Conservation (phyloP, 306 rosid species). For the Cucumis hystrix region DNA sequence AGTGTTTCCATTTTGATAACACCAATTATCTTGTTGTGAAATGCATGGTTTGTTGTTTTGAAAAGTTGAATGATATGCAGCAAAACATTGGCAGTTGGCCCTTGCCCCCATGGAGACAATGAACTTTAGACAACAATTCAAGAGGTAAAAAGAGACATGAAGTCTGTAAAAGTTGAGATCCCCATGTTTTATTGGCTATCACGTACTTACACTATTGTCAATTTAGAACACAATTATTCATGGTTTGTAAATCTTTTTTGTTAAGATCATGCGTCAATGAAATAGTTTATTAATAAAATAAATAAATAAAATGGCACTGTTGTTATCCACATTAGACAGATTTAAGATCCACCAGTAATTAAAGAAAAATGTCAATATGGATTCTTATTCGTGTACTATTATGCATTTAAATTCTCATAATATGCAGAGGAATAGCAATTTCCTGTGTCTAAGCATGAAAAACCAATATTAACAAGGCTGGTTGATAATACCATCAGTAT, state of each 20-base stretch:
- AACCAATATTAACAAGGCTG: neutral
- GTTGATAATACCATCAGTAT: slow-evolving; percentile 55
- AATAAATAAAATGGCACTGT: neutral
- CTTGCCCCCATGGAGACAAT: neutral
- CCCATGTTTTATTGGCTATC: neutral
- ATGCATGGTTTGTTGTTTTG: neutral
- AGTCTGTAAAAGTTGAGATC: neutral
- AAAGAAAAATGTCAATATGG: neutral
- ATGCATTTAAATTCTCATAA: neutral
- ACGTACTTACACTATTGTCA: neutral
- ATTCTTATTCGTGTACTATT: neutral
- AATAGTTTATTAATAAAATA: no score
- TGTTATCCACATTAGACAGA: neutral
- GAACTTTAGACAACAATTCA: neutral
- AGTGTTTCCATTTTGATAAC: neutral
- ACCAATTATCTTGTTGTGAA: neutral
- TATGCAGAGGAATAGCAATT: neutral
- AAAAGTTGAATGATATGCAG: neutral
- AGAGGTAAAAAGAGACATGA: neutral
- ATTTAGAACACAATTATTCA: neutral
- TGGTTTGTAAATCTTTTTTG: no score
- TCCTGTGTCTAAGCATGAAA: neutral
- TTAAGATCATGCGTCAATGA: no score
- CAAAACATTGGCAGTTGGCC: neutral
- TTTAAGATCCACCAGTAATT: neutral